These are phyloP conservation scores for Chaetomiaceae sp. DNA, from an alignment of 2,329 filamentous ascomycete species.

Conservation along the genomic window DNA sequence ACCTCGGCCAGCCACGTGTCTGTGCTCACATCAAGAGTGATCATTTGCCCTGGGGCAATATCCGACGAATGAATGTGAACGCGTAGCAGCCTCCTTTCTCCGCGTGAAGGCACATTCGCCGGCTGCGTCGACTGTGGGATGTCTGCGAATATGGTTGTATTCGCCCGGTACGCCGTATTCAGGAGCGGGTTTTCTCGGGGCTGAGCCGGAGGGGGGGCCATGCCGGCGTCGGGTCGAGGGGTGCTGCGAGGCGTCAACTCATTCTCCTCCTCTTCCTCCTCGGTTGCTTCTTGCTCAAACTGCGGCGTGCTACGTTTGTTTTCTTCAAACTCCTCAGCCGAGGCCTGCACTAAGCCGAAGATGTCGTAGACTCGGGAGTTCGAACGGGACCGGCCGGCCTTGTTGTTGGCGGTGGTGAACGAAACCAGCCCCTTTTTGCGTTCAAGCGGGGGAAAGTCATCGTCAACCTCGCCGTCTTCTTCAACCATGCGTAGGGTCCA, in stretches of 20 bases:
- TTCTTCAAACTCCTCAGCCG: slow-evolving; percentile 61
- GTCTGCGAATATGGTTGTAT: slow-evolving; percentile 53
- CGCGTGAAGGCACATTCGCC: slow-evolving; percentile 42
- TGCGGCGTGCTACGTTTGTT: slow-evolving; percentile 66
- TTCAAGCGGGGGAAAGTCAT: slow-evolving; percentile 76
- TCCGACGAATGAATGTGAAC: slow-evolving; percentile 69
- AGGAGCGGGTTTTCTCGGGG: slow-evolving; percentile 56
- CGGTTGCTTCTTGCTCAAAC: slow-evolving; percentile 51
- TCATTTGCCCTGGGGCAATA: slow-evolving; percentile 65
- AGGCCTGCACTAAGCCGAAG: slow-evolving; percentile 73
- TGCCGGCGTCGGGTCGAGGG: slow-evolving; percentile 40
- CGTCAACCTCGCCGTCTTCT: slow-evolving; percentile 78
- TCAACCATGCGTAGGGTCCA: slow-evolving; percentile 83
- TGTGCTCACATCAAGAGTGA: slow-evolving; percentile 71
- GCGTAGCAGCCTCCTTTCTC: slow-evolving; percentile 65
- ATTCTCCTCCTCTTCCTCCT: slow-evolving; percentile 37
- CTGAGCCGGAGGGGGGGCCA: slow-evolving; percentile 31
- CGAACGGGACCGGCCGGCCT: slow-evolving; percentile 56
- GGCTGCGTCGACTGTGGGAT: slow-evolving; percentile 42
- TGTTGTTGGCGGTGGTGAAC: slow-evolving; percentile 78
- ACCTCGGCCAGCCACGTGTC: slow-evolving; percentile 82
- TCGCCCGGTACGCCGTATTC: slow-evolving; percentile 55
- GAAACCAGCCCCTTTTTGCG: slow-evolving; percentile 69
- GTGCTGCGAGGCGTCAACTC: slow-evolving; percentile 45
- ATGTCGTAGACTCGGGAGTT: slow-evolving; percentile 78